Conservation (phyloP, 108 stramenopile species). For the Cyclostephanos invisitatus region DNA sequence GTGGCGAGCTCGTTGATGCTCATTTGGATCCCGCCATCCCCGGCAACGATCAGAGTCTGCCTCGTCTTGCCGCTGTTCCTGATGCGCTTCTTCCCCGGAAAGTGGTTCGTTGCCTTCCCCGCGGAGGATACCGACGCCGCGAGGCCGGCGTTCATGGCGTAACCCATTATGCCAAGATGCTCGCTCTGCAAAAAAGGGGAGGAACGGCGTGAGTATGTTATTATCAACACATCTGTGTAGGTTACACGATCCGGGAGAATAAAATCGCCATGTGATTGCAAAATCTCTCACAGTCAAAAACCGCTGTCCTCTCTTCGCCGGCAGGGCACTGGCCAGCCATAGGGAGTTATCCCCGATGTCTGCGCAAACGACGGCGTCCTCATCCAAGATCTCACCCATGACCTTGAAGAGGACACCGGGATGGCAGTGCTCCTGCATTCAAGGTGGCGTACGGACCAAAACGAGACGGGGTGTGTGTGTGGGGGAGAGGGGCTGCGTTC, state of each 20-base stretch:
- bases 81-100: slow-evolving; percentile 1
- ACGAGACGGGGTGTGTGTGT: too few relatives aligned
- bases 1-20: slow-evolving; percentile 35
- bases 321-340: slow-evolving; percentile 31
- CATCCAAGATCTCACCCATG: slow-evolving; percentile 15
- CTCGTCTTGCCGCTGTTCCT: not conserved
- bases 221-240: slow-evolving; percentile 6
- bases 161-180: slow-evolving; percentile 59
- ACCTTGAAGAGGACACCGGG: slow-evolving; percentile 30
- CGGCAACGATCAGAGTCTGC: slow-evolving; percentile 43
- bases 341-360: slow-evolving; percentile 47
- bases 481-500: too few relatives aligned
- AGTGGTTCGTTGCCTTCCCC: too few relatives aligned
- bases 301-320: slow-evolving; percentile 37
- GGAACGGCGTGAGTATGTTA: not conserved
- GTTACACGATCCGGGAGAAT: slow-evolving; percentile 43
- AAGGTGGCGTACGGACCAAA: too few relatives aligned
- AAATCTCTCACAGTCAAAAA: slow-evolving; percentile 33
- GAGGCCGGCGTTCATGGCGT: slow-evolving; percentile 43
- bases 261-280: slow-evolving; percentile 7
- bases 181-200: slow-evolving; percentile 13
- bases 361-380: slow-evolving; percentile 28
- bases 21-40: slow-evolving; percentile 58
- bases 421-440: slow-evolving; percentile 15
- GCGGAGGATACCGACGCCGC: slow-evolving; percentile 23